These are phyloP conservation scores for Hylodesmum podocarpum DNA, from an alignment of 306 rosid genomes.

Conservation along the genomic window DNA sequence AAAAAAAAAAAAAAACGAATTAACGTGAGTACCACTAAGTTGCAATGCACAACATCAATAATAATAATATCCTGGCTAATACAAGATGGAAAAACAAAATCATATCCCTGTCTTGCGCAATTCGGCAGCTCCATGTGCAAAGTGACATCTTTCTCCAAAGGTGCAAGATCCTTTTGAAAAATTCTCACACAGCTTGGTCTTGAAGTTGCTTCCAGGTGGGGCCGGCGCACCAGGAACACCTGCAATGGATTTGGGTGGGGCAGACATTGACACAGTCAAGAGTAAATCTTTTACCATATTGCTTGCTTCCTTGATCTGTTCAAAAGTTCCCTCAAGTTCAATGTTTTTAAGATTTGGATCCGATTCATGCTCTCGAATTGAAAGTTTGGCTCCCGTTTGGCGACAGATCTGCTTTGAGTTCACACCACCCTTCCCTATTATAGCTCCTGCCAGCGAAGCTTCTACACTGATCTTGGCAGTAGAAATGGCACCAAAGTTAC, in stretches of 20 bases:
- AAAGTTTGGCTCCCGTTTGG: conserved; percentile 94
- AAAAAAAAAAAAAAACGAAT: conserved; percentile 26
- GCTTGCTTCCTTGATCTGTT: conserved; percentile 86
- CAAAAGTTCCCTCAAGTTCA: conserved; percentile 91
- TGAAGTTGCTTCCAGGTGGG: conserved; percentile 61
- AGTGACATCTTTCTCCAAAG: conserved; percentile 96
- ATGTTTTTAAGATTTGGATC: conserved; percentile 83
- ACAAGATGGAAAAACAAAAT: conserved; percentile 31
- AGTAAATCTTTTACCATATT: conserved; percentile 81
- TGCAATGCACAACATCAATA: conserved; percentile 39
- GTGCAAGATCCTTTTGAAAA: conserved; percentile 90
- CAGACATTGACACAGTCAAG: conserved; percentile 49
- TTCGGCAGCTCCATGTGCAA: conserved; percentile 87
- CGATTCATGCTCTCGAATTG: conserved; percentile 84
- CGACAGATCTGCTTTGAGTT: conserved; percentile 95
- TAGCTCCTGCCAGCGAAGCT: conserved; percentile 94
- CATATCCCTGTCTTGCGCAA: conserved; percentile 69
- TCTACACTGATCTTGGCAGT: conserved; percentile 96
- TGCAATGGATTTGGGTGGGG: conserved; percentile 47
- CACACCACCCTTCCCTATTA: conserved; percentile 96
- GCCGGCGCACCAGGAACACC: conserved; percentile 53
- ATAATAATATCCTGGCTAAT: conserved; percentile 34
- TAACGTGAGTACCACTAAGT: conserved; percentile 40
- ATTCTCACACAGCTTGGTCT: conserved; percentile 93
- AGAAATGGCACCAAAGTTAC: conserved; percentile 84